Evolutionary conservation across 108 stramenopile species (phyloP), one percentile per base, ranked within the genome.

Genomic region (Conticribra weissflogii): DNA sequence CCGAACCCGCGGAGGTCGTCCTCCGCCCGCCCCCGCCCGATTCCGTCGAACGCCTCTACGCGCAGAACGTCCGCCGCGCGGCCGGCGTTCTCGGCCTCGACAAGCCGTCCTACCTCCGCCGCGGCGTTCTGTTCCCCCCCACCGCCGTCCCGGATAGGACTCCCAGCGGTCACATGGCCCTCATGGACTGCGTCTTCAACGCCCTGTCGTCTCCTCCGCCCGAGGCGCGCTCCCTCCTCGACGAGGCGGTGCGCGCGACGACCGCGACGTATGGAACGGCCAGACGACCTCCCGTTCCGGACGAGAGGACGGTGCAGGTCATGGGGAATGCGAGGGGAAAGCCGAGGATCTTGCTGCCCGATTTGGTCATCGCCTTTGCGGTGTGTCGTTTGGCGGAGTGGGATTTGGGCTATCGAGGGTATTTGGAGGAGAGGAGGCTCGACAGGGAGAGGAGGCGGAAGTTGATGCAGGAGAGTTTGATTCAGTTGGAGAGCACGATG

Each of bases 131-230:
- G 19, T 83, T 92, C 23, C 93, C 90, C 3, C 49, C 76, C 50
- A 74, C 69, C 18, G 68, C 76, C 1, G 85, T 87, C 8, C 90
- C 89, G 17, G 87, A 90, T 63, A 54, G 79, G 0, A 89, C 88
- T 55, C 76, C 81, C n/a, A 82, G 79, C 22, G 94, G 94, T 21
- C 91, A 95, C 60, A 72, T 83, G 85, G 91, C 90, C 24, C 68
- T 95, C 14, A 90, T 92, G 82, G 91, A 92, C 56, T 95, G 94
- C 58, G 72, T 83, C 19, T 71, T 84, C 49, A 83, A 87, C 76
- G 89, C 91, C 0, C 29, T 95, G 67, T 2, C 21, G 1, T 36
- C 63, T 0, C 53, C 16, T 18, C 68, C 67, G 12, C 62, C 74
- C 3, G 74, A 78, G 32, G 33, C 62, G 18, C 46, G 32, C 23